A percentile compares a stretch with the other conserved stretches of the same genome.
Evolutionary conservation across 805 yeast species (phyloP).

Genomic region (Lachancea meyersii): DNA sequence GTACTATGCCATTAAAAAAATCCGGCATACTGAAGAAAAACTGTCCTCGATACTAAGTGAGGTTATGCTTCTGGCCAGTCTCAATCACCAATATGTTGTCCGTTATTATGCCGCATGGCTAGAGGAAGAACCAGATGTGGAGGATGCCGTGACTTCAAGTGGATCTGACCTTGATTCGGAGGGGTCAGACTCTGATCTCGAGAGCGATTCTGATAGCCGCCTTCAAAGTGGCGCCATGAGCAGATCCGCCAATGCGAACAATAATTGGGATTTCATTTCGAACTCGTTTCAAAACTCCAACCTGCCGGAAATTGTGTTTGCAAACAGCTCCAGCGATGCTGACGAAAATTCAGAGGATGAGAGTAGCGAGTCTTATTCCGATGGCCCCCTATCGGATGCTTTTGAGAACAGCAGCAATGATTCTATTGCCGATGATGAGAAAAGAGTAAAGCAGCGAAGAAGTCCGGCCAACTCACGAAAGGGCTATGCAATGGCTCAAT

Average conservation of each 20-base stretch:
- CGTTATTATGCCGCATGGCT: constrained; percentile 97
- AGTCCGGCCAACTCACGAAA: not conserved
- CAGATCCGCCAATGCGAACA: constrained; percentile 25
- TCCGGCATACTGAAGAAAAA: constrained; percentile 74
- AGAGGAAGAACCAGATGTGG: constrained; percentile 54
- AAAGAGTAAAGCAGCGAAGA: not conserved
- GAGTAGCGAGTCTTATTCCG: constrained; percentile 19
- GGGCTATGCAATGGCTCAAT: not conserved
- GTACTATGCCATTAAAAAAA: constrained; percentile 89
- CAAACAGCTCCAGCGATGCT: constrained; percentile 33
- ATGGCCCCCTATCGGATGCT: not conserved
- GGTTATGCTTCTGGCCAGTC: constrained; percentile 82
- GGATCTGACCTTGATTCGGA: constrained; percentile 25
- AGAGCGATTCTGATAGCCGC: not conserved
- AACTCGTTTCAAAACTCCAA: constrained; percentile 44
- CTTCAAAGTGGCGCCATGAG: constrained; percentile 15
- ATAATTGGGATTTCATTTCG: constrained; percentile 61
- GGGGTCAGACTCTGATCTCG: constrained; percentile 7
- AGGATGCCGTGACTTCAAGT: constrained; percentile 32
- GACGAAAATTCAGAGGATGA: constrained; percentile 19
- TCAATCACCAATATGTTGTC: constrained; percentile 93
- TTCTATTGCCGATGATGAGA: not conserved
- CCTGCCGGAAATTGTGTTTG: constrained; percentile 51
- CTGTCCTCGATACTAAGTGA: constrained; percentile 80
- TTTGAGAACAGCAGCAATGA: constrained; percentile 2